phyloP scores from a whole-genome alignment of 148 eudicot species.

The Dianthus caryophyllus region DNA sequence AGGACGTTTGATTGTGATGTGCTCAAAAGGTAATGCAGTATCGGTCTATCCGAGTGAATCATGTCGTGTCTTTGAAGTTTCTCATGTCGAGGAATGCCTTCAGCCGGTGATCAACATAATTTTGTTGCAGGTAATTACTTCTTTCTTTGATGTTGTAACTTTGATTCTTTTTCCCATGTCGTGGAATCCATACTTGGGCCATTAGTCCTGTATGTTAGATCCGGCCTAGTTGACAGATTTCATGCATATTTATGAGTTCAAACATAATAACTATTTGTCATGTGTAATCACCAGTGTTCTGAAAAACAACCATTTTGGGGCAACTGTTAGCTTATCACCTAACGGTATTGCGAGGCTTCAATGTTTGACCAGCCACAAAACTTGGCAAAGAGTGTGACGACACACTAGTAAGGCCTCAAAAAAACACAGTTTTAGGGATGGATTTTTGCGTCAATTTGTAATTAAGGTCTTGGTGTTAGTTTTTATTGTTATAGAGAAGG shows the following conservation, averaged over 20 bases:
- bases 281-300: not conserved
- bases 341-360: constrained; percentile 79
- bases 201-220: no score
- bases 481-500: no score
- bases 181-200: no score
- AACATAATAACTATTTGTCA: no score
- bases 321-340: constrained; percentile 95
- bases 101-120: constrained; percentile 93
- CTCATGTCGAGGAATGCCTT: no score
- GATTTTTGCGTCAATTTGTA: no score
- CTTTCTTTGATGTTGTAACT: no score
- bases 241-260: no score
- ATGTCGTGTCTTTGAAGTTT: constrained; percentile 81
- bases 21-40: constrained; percentile 73
- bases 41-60: constrained; percentile 63
- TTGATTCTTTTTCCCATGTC: not conserved
- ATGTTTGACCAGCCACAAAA: constrained; percentile 97
- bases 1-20: no score
- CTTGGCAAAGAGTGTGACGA: constrained; percentile 91
- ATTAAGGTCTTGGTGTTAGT: no score
- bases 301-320: constrained; percentile 16
- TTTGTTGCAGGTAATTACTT: constrained; percentile 70
- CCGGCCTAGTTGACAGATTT: no score
- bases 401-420: constrained; percentile 43
- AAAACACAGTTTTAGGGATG: no score